A percentile compares a stretch with the other conserved stretches of the same genome.
phyloP scores from a whole-genome alignment of 2,329 filamentous ascomycete species.

The Furcasterigmium furcatum region DNA sequence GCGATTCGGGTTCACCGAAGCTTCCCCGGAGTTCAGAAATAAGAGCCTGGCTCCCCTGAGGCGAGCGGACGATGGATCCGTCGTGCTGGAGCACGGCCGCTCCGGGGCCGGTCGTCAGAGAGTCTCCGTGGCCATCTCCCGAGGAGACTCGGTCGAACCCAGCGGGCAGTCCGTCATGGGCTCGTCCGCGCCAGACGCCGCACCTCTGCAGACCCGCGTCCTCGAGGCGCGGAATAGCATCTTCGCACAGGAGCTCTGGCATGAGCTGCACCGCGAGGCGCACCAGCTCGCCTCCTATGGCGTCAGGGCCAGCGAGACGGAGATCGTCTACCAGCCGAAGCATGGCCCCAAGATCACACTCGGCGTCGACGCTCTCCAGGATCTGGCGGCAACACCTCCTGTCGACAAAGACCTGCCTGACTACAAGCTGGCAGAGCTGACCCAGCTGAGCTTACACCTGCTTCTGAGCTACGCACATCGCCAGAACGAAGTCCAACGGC shows the following conservation, averaged over 20 bases:
- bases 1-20: slow-evolving; percentile 84
- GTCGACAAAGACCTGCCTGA: slow-evolving; percentile 30
- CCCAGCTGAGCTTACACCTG: slow-evolving; percentile 68
- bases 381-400: slow-evolving; percentile 11
- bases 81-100: slow-evolving; percentile 66
- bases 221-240: slow-evolving; percentile 74
- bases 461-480: slow-evolving; percentile 78
- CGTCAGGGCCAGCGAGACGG: slow-evolving; percentile 59
- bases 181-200: slow-evolving; percentile 51
- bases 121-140: slow-evolving; percentile 65
- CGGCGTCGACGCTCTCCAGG: slow-evolving; percentile 46
- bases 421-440: slow-evolving; percentile 57
- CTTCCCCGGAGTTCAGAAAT: slow-evolving; percentile 56
- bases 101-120: slow-evolving; percentile 51
- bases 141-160: slow-evolving; percentile 41
- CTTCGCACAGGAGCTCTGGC: slow-evolving; percentile 83
- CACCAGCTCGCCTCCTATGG: slow-evolving; percentile 68
- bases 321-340: slow-evolving; percentile 54
- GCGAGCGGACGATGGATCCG: slow-evolving; percentile 69
- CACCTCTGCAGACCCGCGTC: slow-evolving; percentile 64
- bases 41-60: slow-evolving; percentile 80
- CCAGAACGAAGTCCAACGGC: slow-evolving; percentile 67
- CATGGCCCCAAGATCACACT: slow-evolving; percentile 57
- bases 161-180: slow-evolving; percentile 55
- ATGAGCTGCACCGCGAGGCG: slow-evolving; percentile 82